Evolutionary conservation across 768 basidiomycete genomes (phyloP).

Genomic region (Suillus plorans): DNA sequence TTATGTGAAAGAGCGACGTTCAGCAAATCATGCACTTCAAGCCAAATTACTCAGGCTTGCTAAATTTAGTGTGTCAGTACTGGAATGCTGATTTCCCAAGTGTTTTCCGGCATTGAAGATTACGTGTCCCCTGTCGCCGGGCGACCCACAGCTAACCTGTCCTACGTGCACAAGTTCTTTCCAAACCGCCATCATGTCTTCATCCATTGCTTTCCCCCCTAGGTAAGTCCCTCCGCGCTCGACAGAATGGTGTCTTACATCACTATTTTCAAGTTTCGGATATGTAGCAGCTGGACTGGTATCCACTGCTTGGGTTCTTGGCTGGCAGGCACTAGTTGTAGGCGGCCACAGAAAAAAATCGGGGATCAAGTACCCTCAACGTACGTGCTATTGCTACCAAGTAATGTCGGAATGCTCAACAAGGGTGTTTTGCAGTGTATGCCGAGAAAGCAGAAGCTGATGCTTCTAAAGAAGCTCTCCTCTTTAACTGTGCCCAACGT

Average conservation of each 20-base stretch:
- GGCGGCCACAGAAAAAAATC: conserved; percentile 22
- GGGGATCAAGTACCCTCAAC: conserved; percentile 30
- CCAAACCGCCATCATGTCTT: conserved; percentile 1
- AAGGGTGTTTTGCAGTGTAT: conserved; percentile 23
- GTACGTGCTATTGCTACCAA: conserved; percentile 16
- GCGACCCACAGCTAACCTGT: not conserved
- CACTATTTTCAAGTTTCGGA: conserved; percentile 13
- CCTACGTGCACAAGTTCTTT: not conserved
- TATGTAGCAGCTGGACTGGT: conserved; percentile 24
- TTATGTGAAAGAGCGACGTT: too few species aligned
- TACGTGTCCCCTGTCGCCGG: not conserved
- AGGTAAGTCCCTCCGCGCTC: not conserved
- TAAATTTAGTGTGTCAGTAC: not conserved
- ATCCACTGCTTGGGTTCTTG: conserved; percentile 22
- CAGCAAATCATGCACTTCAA: not conserved
- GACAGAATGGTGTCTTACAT: not conserved
- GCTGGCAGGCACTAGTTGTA: conserved; percentile 27
- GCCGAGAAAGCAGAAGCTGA: conserved; percentile 35
- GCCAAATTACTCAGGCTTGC: not conserved
- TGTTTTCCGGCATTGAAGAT: not conserved
- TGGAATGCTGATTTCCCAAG: not conserved
- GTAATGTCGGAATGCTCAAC: not conserved
- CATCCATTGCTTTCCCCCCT: conserved; percentile 5
- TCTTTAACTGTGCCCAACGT: conserved; percentile 37
- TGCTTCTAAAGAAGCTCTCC: conserved; percentile 25